phyloP scores from a whole-genome alignment of 768 basidiomycete genomes.

The Russula compacta region DNA sequence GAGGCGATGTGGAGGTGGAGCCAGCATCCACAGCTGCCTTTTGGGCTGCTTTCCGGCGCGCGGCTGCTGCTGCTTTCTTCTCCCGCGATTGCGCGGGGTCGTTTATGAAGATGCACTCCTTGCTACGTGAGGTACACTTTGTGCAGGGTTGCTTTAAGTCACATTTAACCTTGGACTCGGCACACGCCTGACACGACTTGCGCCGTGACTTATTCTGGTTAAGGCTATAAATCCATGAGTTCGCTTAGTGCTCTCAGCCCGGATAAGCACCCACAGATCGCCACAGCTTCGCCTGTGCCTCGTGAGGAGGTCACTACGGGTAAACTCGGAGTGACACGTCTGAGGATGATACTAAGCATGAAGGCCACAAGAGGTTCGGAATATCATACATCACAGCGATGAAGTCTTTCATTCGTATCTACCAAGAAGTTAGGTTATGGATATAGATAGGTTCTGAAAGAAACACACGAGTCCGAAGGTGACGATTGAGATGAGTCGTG shows the following conservation, averaged over 20 bases:
- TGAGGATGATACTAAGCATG: constrained; percentile 22
- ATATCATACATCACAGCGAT: constrained; percentile 45
- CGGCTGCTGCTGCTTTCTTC: constrained; percentile 19
- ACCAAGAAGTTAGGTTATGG: constrained; percentile 1
- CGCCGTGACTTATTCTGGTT: constrained; percentile 46
- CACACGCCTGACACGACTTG: constrained; percentile 58
- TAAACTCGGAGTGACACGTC: constrained; percentile 59
- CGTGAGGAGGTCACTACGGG: constrained; percentile 55
- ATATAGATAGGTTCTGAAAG: neutral
- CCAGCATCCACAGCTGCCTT: constrained; percentile 4
- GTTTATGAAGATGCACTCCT: constrained; percentile 44
- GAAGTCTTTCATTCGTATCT: constrained; percentile 60
- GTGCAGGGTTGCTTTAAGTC: constrained; percentile 53
- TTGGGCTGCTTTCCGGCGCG: constrained; percentile 14
- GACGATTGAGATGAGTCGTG: constrained; percentile 58
- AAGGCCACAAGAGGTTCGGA: neutral
- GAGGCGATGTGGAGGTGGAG: constrained; percentile 14
- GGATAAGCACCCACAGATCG: constrained; percentile 39
- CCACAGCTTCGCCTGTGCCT: constrained; percentile 60
- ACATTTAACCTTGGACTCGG: constrained; percentile 62
- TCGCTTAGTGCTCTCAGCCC: neutral
- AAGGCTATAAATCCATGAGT: constrained; percentile 12
- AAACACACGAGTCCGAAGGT: constrained; percentile 51
- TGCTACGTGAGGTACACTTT: constrained; percentile 49
- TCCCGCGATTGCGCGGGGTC: constrained; percentile 19